These are phyloP conservation scores for Immersiporthe knoxdaviesiana DNA, from an alignment of 2,329 filamentous ascomycete genomes.

Conservation along the genomic window DNA sequence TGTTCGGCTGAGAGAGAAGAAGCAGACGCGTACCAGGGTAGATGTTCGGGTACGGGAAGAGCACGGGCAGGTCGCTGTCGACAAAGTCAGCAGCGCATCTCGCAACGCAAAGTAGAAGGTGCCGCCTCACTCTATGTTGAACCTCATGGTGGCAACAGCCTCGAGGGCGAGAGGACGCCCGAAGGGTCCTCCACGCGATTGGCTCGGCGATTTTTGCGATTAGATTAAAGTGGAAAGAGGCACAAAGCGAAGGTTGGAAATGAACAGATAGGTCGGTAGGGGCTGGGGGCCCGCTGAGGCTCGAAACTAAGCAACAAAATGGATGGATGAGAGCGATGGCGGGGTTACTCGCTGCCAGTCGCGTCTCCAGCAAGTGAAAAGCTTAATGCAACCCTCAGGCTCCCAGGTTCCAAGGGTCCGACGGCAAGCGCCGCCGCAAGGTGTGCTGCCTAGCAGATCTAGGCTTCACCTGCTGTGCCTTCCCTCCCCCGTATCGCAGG, in stretches of 20 bases:
- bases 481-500: neutral
- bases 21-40: slow-evolving; percentile 46
- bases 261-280: neutral
- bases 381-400: neutral
- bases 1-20: slow-evolving; percentile 19
- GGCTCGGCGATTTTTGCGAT: neutral
- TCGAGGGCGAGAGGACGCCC: neutral
- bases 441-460: neutral
- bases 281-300: neutral
- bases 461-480: neutral
- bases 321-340: neutral
- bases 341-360: neutral
- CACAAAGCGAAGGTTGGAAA: neutral
- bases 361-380: neutral
- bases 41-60: slow-evolving; percentile 63
- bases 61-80: slow-evolving; percentile 56
- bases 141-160: slow-evolving; percentile 47
- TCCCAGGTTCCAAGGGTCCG: no score
- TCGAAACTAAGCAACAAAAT: neutral
- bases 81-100: slow-evolving; percentile 14
- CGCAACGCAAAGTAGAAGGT: slow-evolving; percentile 7
- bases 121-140: slow-evolving; percentile 52
- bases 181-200: neutral
- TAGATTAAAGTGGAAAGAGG: neutral
- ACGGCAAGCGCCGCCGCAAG: neutral